Base-by-base conservation (phyloP, 1,284 basidiomycete species). In the Fomitopsis betulina region DNA sequence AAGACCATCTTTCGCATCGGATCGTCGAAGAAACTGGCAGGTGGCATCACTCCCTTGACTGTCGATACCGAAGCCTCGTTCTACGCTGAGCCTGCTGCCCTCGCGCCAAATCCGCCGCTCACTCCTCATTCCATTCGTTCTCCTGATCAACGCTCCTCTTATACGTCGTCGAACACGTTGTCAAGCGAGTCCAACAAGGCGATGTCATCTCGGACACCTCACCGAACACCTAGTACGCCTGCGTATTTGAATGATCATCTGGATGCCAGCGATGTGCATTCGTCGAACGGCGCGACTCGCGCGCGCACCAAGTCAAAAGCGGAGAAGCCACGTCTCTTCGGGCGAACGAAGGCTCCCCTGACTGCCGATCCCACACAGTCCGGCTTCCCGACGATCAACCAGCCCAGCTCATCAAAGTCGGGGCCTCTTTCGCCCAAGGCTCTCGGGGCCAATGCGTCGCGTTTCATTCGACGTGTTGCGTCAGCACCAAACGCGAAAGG, bases 401-500 rank as follows among this genome's bases (percentile, higher is more conserved):
- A 67, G 58, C 58, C 74, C 68, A 66, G 70, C 70, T 55, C 72
- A 66, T 75, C 72, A 61, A 71, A 72, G 69, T 67, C 67, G 70
- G 65, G 75, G 62, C 67, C 78, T 19, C 73, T 88, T 35, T 86
- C 83, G 8, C 84, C 88, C 38, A 86, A 82, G 67, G 77, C 80
- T 17, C 79, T 90, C 72, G 76, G 84, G 49, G 84, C 85, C 17
- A 84, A 85, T 1, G 89, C 92, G 8, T 82, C 88, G 53, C 86
- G 94, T 32, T 94, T 97, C 73, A 86, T 99, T 40, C 87, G 96
- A 53, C 87, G 96, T 40, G 96, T 98, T 47, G 94, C 96, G 1
- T 97, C 94, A 23, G 96, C 96, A 1, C 96, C 96, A 1, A 98
- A 98, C 71, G 89, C 94, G 51, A 99, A 98, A 73, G 90, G 89